Percentiles rank a stretch among this genome's conserved stretches.
phyloP scores from a whole-genome alignment of 1,284 basidiomycete species.

The Tranzscheliella williamsii region DNA sequence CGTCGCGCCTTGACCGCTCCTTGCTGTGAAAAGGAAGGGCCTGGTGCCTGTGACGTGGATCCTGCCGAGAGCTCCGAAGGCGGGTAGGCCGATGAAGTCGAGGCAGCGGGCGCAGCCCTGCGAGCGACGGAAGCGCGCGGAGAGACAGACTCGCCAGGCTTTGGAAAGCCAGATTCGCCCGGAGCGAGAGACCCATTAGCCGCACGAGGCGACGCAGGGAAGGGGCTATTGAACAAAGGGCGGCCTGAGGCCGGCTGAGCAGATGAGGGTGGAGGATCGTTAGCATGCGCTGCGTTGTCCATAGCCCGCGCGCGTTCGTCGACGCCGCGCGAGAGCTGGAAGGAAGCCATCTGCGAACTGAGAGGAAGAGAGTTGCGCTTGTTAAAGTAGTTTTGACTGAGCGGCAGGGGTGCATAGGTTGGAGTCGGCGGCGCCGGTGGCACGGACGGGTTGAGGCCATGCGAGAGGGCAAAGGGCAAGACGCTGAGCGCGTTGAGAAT shows the following conservation, averaged over 20 bases:
- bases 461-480: constrained; percentile 46
- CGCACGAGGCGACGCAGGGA: constrained; percentile 4
- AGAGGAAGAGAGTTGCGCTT: constrained; percentile 50
- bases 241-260: no score
- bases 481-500: constrained; percentile 39
- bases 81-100: no score
- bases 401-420: constrained; percentile 22
- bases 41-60: no score
- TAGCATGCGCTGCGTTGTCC: constrained; percentile 5
- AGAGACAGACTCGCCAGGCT: constrained; percentile 22
- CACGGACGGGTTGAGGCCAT: constrained; percentile 44
- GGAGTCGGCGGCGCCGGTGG: constrained; percentile 51
- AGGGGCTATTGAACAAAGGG: constrained; percentile 31
- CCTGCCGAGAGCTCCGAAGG: no score
- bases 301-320: constrained; percentile 22
- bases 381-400: constrained; percentile 38
- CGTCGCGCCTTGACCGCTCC: constrained; percentile 24
- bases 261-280: no score
- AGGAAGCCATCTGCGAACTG: constrained; percentile 34
- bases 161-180: neutral
- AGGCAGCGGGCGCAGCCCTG: no score
- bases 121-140: constrained; percentile 26
- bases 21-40: no score
- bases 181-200: constrained; percentile 15
- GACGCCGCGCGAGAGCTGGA: constrained; percentile 16